phyloP scores from a whole-genome alignment of 1,284 basidiomycete species.

The Mixia osmundae region DNA sequence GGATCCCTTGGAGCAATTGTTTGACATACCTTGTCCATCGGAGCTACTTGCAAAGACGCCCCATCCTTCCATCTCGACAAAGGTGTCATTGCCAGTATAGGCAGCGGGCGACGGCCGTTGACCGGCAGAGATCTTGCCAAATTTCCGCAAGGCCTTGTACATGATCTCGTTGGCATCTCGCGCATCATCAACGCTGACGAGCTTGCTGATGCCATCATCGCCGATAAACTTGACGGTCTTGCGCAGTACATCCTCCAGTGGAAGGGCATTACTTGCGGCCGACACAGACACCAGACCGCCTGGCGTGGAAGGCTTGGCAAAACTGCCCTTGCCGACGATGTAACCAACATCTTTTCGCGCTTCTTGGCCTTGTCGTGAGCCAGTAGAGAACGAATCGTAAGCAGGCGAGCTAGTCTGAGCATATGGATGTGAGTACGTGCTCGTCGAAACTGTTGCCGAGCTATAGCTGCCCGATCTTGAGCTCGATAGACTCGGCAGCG shows the following conservation, averaged over 20 bases:
- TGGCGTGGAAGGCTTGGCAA: constrained; percentile 17
- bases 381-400: constrained; percentile 1
- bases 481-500: no score
- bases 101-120: constrained; percentile 2
- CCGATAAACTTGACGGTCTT: constrained; percentile 67
- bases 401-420: constrained; percentile 2
- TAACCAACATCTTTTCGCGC: constrained; percentile 18
- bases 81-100: constrained; percentile 28
- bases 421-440: no score
- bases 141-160: constrained; percentile 65
- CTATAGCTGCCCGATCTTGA: not conserved
- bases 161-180: constrained; percentile 57
- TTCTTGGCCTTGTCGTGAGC: not conserved
- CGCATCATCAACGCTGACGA: constrained; percentile 56
- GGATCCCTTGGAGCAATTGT: not conserved
- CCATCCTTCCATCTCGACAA: constrained; percentile 51
- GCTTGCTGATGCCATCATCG: constrained; percentile 42
- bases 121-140: constrained; percentile 35
- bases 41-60: constrained; percentile 43
- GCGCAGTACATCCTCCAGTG: constrained; percentile 49
- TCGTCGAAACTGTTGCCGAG: no score
- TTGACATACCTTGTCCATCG: constrained; percentile 32
- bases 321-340: constrained; percentile 34
- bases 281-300: constrained; percentile 12
- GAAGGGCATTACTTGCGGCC: constrained; percentile 23